Percentiles rank a stretch among this genome's conserved stretches.
phyloP scores from a whole-genome alignment of 345 rosid species.

The Eucalyptus regnans region DNA sequence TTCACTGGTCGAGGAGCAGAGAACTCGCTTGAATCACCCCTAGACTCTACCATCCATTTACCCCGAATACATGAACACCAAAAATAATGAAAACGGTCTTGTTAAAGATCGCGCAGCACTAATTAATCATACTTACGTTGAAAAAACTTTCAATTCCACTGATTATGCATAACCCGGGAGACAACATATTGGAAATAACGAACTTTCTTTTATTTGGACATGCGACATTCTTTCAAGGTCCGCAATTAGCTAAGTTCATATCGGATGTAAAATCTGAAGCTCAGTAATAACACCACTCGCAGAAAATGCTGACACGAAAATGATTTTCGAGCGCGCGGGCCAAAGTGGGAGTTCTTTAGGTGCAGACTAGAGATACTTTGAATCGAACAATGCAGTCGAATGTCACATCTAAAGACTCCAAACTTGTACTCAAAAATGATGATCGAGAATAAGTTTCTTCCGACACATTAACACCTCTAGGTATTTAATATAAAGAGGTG shows the following conservation, averaged over 20 bases:
- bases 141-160: background rate
- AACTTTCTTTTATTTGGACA: background rate
- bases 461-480: background rate
- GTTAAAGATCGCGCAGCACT: background rate
- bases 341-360: background rate
- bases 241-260: background rate
- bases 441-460: background rate
- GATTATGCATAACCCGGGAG: background rate
- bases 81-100: background rate
- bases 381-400: background rate
- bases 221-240: background rate
- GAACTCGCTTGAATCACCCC: background rate
- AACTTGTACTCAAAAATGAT: background rate
- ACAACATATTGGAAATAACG: background rate
- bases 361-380: background rate
- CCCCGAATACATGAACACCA: background rate
- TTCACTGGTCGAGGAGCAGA: background rate
- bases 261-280: background rate
- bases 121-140: background rate
- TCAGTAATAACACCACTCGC: background rate
- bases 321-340: background rate
- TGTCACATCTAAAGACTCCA: background rate
- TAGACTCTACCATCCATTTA: background rate
- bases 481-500: background rate
- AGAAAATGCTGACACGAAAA: background rate